These are phyloP conservation scores for Malus asiatica DNA, from an alignment of 306 rosid species.

Conservation along the genomic window DNA sequence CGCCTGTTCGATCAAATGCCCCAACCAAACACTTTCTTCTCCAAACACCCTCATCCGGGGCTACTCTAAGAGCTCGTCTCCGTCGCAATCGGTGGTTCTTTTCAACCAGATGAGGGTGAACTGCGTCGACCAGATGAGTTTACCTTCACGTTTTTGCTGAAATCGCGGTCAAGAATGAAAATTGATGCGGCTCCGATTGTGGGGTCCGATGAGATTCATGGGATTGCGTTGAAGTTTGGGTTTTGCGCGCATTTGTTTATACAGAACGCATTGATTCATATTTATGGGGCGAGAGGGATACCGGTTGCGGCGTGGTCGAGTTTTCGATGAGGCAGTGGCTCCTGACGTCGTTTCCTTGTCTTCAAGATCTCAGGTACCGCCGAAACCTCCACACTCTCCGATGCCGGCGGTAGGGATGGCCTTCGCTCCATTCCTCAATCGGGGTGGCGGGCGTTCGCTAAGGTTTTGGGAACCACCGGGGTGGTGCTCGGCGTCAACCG, in stretches of 20 bases:
- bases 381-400: too few species aligned
- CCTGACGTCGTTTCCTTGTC: slow-evolving; percentile 23
- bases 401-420: too few species aligned
- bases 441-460: slow-evolving; percentile 67
- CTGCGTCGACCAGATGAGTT: slow-evolving; percentile 35
- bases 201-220: slow-evolving; percentile 31
- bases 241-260: slow-evolving; percentile 40
- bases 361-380: too few species aligned
- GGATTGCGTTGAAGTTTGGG: slow-evolving; percentile 42
- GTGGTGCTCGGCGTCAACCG: too few species aligned
- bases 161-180: slow-evolving; percentile 35
- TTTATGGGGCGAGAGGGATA: slow-evolving; percentile 33
- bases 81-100: slow-evolving; percentile 26
- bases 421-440: too few species aligned
- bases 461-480: slow-evolving; percentile 21
- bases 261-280: slow-evolving; percentile 44
- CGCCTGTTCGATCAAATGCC: slow-evolving; percentile 45
- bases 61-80: slow-evolving; percentile 30
- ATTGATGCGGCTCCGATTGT: not conserved
- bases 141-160: slow-evolving; percentile 50
- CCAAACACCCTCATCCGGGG: slow-evolving; percentile 55
- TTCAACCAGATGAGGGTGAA: slow-evolving; percentile 46
- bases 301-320: slow-evolving; percentile 24
- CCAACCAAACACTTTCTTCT: slow-evolving; percentile 46
- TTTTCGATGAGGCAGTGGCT: slow-evolving; percentile 37